Evolutionary conservation across 2,329 filamentous ascomycete species (phyloP).

Genomic region (Capronia coronata): DNA sequence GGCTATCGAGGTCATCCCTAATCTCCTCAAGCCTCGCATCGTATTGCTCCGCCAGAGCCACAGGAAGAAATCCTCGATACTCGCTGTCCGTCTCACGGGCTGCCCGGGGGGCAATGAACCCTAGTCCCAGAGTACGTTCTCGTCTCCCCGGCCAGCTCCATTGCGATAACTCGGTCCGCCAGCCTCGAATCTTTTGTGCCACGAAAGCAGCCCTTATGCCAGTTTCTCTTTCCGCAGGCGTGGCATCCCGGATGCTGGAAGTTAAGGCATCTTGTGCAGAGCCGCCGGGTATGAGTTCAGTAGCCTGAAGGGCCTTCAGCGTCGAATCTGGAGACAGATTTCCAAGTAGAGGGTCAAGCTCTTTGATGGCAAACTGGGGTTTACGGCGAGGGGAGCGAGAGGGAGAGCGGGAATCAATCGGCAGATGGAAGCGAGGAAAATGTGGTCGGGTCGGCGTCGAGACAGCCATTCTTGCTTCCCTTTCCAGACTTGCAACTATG

Average conservation of each 20-base stretch:
- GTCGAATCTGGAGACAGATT: slow-evolving; percentile 51
- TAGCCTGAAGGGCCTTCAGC: slow-evolving; percentile 44
- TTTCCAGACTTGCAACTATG: slow-evolving; percentile 3
- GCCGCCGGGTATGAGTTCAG: slow-evolving; percentile 37
- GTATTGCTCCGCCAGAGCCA: slow-evolving; percentile 58
- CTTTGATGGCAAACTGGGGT: slow-evolving; percentile 34
- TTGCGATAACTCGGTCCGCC: slow-evolving; percentile 52
- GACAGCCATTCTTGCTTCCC: slow-evolving; percentile 21
- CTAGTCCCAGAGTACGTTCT: slow-evolving; percentile 37
- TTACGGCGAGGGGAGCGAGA: slow-evolving; percentile 37
- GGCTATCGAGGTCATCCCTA: slow-evolving; percentile 40
- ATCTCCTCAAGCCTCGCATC: slow-evolving; percentile 71
- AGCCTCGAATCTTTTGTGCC: slow-evolving; percentile 52
- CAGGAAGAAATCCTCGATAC: slow-evolving; percentile 67
- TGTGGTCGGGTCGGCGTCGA: slow-evolving; percentile 23
- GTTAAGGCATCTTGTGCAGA: slow-evolving; percentile 39
- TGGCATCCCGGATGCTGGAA: slow-evolving; percentile 50
- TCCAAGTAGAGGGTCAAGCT: slow-evolving; percentile 45
- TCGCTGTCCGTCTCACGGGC: slow-evolving; percentile 28
- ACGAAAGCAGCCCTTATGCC: slow-evolving; percentile 54
- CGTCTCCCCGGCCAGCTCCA: slow-evolving; percentile 52
- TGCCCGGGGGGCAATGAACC: slow-evolving; percentile 34
- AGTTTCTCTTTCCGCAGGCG: slow-evolving; percentile 51
- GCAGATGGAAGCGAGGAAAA: slow-evolving; percentile 23
- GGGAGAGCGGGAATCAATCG: slow-evolving; percentile 33